Conservation (phyloP, 257 asterid species). For the Fraxinus excelsior region DNA sequence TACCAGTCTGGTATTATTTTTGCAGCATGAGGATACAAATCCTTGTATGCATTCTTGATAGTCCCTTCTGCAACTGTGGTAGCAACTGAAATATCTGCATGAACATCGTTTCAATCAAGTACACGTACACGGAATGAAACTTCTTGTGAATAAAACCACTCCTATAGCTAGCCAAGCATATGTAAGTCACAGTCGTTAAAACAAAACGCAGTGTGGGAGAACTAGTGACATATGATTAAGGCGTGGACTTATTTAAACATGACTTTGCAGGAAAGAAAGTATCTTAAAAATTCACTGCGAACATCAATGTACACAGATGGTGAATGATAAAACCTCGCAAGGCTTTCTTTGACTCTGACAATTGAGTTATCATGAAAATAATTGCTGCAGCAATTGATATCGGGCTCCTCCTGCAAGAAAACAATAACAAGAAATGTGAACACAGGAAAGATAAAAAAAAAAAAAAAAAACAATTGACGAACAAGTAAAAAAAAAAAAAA, state of each 20-base stretch:
- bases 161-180: not conserved
- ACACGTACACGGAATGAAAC: not conserved
- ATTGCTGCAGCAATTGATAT: constrained; percentile 93
- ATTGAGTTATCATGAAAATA: constrained; percentile 81
- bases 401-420: constrained; percentile 78
- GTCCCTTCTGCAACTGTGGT: constrained; percentile 91
- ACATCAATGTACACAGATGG: not conserved
- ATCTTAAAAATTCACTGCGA: not conserved
- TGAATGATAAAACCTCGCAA: constrained; percentile 56
- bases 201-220: not conserved
- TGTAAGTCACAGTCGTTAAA: too few relatives aligned
- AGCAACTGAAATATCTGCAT: constrained; percentile 73
- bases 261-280: not conserved
- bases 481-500: not conserved
- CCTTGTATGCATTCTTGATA: constrained; percentile 80
- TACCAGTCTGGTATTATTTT: constrained; percentile 84
- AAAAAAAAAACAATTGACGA: not conserved
- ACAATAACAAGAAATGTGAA: not conserved
- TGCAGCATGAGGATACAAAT: constrained; percentile 71
- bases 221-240: not conserved
- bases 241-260: not conserved
- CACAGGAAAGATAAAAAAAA: too few relatives aligned
- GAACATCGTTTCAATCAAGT: not conserved
- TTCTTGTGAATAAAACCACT: not conserved
- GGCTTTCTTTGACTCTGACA: constrained; percentile 73